Evolutionary conservation across 2,329 filamentous ascomycete species (phyloP), one percentile per base, ranked within the genome.

Genomic region (Aspergillus novoparasiticus): DNA sequence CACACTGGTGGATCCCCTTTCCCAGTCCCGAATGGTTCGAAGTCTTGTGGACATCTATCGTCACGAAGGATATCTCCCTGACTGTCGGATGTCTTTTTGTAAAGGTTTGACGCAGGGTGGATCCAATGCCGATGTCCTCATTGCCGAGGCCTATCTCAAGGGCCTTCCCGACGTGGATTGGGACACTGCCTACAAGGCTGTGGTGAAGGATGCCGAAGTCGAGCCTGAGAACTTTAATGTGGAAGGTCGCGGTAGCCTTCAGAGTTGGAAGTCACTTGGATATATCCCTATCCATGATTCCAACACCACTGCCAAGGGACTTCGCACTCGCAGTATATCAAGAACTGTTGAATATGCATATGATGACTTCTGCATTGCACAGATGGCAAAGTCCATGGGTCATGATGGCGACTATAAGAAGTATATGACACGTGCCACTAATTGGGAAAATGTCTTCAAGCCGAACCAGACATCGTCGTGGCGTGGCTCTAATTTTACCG

Each of bases 311-410:
- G 89, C 89, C 2, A 85, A 87, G n/a, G 90, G 90, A 0, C 87
- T 87, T 0, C 85, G 90, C 74, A 92, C 90, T 0, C 83, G 91
- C 6, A 89, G 85, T 65, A 85, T 93, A 28, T 92, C 88, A 1
- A 83, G 91, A 9, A 93, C 90, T 0, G 84, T 93, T 0, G 91
- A 93, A 73, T 94, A 94, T 73, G 86, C 89, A 8, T 93, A 93
- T 75, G 87, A 93, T 66, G 91, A 93, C 76, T 94, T 87, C 69
- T 87, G 86, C 66, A 88, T 91, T 61, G 82, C 87, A 0, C 81
- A 87, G 54, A 85, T 92, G 61, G 89, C 89, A 0, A 81, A 82
- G 12, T 80, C 78, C 0, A 73, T 91, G 43, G 86, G 85, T 1
- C 81, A 85, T 12, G 79, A 80, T 4, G 76, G 72, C 0, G 89